Conservation (phyloP, 257 asterid genomes). For the Salvia hispanica region DNA sequence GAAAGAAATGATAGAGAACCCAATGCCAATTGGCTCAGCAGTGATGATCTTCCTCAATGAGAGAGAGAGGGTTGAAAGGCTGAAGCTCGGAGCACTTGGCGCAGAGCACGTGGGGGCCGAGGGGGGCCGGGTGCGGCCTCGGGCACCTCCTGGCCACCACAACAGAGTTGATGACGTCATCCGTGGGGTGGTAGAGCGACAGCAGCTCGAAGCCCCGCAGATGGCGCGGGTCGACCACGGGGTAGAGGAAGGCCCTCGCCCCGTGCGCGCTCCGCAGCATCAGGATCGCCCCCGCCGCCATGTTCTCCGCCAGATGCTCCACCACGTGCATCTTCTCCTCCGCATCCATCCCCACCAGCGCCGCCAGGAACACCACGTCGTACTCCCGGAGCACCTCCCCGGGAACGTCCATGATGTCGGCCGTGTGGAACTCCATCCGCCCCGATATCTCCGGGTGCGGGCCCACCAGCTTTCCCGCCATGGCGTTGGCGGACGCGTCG, state of each 20-base stretch:
- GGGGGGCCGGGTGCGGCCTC: constrained; percentile 18
- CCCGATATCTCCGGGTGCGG: constrained; percentile 54
- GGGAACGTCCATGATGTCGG: constrained; percentile 59
- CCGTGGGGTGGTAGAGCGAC: constrained; percentile 77
- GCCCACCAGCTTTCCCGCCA: constrained; percentile 56
- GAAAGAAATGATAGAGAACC: too few relatives aligned
- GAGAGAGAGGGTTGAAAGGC: constrained; percentile 38
- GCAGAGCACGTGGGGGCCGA: constrained; percentile 39
- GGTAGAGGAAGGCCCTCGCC: constrained; percentile 78
- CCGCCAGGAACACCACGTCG: constrained; percentile 88
- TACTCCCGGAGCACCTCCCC: constrained; percentile 43
- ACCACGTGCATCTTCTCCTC: constrained; percentile 57
- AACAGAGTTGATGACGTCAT: constrained; percentile 87
- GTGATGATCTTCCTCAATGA: constrained; percentile 44
- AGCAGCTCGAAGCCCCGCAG: constrained; percentile 76
- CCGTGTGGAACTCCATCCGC: constrained; percentile 62
- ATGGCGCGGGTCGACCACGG: constrained; percentile 72
- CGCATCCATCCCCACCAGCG: constrained; percentile 79
- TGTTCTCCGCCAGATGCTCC: constrained; percentile 54
- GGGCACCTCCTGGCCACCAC: constrained; percentile 59
- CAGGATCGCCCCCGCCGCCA: constrained; percentile 77
- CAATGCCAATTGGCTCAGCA: constrained; percentile 12
- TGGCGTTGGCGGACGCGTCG: constrained; percentile 57
- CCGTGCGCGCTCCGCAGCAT: constrained; percentile 94
- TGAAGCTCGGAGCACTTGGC: constrained; percentile 72